Conservation (phyloP, 1,284 basidiomycete genomes). For the Pterulicium gracile region DNA sequence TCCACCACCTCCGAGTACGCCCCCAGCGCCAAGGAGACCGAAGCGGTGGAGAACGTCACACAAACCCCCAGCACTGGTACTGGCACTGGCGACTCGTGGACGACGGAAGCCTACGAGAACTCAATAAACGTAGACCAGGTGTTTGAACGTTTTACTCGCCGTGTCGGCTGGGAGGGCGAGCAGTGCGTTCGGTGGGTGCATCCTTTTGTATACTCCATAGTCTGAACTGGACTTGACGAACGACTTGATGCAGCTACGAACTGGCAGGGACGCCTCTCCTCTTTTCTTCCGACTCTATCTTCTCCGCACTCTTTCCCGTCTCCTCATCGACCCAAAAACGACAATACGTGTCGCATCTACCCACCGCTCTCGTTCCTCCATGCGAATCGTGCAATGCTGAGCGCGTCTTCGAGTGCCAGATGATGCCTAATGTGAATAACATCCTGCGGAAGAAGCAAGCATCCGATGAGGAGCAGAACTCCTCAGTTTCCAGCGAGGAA, state of each 20-base stretch:
- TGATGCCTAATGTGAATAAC: slow-evolving; percentile 83
- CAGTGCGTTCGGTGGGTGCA: slow-evolving; percentile 65
- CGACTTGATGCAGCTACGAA: slow-evolving; percentile 68
- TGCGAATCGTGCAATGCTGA: slow-evolving; percentile 51
- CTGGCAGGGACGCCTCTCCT: slow-evolving; percentile 52
- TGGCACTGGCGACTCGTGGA: slow-evolving; percentile 43
- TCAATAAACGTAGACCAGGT: slow-evolving; percentile 64
- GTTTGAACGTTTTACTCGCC: slow-evolving; percentile 69
- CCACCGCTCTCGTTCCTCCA: slow-evolving; percentile 39
- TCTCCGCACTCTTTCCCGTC: slow-evolving; percentile 57
- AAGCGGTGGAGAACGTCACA: slow-evolving; percentile 26
- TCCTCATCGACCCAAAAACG: slow-evolving; percentile 14
- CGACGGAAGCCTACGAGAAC: slow-evolving; percentile 66
- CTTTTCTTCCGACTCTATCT: slow-evolving; percentile 60
- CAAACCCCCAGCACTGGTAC: slow-evolving; percentile 25
- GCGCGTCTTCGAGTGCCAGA: slow-evolving; percentile 73
- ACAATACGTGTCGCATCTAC: slow-evolving; percentile 14
- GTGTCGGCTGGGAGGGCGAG: slow-evolving; percentile 53
- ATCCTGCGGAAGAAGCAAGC: slow-evolving; percentile 30
- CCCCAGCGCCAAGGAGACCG: slow-evolving; percentile 31
- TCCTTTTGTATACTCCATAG: slow-evolving; percentile 4
- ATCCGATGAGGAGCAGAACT: neutral
- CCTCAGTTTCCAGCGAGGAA: slow-evolving; percentile 10
- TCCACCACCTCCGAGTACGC: slow-evolving; percentile 64
- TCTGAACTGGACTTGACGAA: slow-evolving; percentile 1